phyloP scores from a whole-genome alignment of 768 basidiomycete species.

The Kwoniella newhampshirensis region DNA sequence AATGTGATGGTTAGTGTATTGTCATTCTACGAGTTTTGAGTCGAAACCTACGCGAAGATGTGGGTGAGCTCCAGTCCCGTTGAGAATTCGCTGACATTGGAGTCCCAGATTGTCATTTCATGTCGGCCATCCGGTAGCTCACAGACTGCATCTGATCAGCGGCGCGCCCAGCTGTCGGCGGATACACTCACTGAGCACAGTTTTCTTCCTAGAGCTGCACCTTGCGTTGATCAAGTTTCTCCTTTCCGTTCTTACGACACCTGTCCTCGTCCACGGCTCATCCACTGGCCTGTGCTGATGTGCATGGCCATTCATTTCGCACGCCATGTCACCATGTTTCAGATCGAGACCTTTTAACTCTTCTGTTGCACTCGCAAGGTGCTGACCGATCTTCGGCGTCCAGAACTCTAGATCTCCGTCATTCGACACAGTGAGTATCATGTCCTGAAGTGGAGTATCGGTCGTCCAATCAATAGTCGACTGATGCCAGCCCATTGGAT shows the following conservation, averaged over 20 bases:
- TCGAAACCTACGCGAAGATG: conserved; percentile 60
- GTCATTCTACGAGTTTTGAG: not conserved
- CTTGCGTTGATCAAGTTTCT: conserved; percentile 67
- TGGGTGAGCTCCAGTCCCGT: conserved; percentile 77
- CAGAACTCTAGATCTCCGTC: conserved; percentile 84
- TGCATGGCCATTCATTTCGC: conserved; percentile 61
- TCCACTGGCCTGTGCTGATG: not conserved
- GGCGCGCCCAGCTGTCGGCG: not conserved
- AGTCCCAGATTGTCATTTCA: conserved; percentile 95
- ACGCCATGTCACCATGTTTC: conserved; percentile 16
- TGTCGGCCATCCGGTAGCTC: conserved; percentile 60
- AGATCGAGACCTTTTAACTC: not conserved
- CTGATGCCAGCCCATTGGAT: conserved; percentile 54
- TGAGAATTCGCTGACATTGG: conserved; percentile 87
- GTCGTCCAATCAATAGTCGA: conserved; percentile 48
- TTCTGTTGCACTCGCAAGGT: conserved; percentile 13
- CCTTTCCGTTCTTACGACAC: conserved; percentile 64
- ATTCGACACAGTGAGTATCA: conserved; percentile 72
- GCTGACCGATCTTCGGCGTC: conserved; percentile 60
- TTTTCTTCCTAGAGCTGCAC: conserved; percentile 89
- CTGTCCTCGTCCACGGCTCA: conserved; percentile 56
- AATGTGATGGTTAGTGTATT: not conserved
- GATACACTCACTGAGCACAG: conserved; percentile 71
- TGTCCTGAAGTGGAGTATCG: conserved; percentile 58
- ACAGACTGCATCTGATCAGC: conserved; percentile 60